Evolutionary conservation across 2,329 filamentous ascomycete species (phyloP), one percentile per base, ranked within the genome.

Genomic region (Colletotrichum sp.): DNA sequence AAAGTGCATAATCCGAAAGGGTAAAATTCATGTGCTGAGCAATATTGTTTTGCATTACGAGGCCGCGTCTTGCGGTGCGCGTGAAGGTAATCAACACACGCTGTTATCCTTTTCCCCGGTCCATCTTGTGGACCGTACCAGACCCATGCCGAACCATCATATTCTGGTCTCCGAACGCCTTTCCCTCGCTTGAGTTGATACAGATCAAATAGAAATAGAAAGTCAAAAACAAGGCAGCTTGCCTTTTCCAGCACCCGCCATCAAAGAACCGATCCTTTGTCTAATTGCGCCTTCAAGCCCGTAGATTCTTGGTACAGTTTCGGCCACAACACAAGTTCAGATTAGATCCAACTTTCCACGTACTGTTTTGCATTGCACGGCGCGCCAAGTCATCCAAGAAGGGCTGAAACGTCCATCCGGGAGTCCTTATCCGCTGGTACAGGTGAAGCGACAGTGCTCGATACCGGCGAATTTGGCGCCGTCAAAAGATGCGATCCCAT

Each of bases 391-490:
- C 49, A 76, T 9, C 65, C 65, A 21, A 76, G 66, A 10, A 76
- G 65, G 12, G 74, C 65, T 5, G 71, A 68, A 16, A 76, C 65
- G n/a, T 76, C 74, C 74, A 76, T 76, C 39, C 74, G 74, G 3
- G 71, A 69, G 28, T 76, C 74, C n/a, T 76, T 76, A 8, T 76
- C 79, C 60, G 78, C 78, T 15, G 74, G 69, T n/a, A 66, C 71
- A 34, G 76, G 78, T 18, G 80, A 77, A 39, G 76, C 34, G 6
- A 24, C 16, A 10, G 26, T 64, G 34, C 34, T 36, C 26, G 21
- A 34, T 59, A 78, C 77, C 5, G 84, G 84, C 7, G 84, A 85
- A 76, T 79, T 85, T 9, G 84, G 84, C 16, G 83, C 84, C 6
- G 84, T 85, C 13, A 80, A 80, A 7, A 84, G 77, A 55, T 81